Percentiles rank a stretch among this genome's conserved stretches.
Conservation (phyloP, 768 basidiomycete genomes). For the Phylloporus arenicola region DNA sequence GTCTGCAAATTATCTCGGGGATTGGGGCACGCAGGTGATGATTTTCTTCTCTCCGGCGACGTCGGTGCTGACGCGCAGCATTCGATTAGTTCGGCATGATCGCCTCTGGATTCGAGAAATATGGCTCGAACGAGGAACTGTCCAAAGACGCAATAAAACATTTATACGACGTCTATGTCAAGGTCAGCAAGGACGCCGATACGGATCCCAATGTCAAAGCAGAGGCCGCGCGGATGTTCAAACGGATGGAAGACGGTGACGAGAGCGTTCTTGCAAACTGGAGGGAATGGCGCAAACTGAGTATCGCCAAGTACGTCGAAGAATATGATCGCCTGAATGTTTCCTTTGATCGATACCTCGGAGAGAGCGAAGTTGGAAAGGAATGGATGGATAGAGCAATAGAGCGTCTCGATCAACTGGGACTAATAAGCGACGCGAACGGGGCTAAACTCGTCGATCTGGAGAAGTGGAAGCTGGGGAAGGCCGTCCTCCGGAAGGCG, state of each 20-base stretch:
- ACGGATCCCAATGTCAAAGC: slow-evolving; percentile 64
- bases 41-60: too few species aligned
- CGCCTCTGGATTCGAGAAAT: slow-evolving; percentile 86
- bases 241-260: slow-evolving; percentile 92
- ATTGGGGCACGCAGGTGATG: slow-evolving; percentile 94
- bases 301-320: slow-evolving; percentile 81
- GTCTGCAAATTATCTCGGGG: slow-evolving; percentile 91
- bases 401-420: slow-evolving; percentile 59
- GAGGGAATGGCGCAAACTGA: slow-evolving; percentile 88
- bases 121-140: slow-evolving; percentile 80
- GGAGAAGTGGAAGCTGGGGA: slow-evolving; percentile 87
- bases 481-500: slow-evolving; percentile 83
- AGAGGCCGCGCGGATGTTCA: slow-evolving; percentile 84
- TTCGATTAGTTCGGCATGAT: slow-evolving; percentile 71
- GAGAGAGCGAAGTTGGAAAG: slow-evolving; percentile 78
- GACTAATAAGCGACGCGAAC: slow-evolving; percentile 69
- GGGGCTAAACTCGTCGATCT: slow-evolving; percentile 86
- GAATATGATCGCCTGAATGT: slow-evolving; percentile 90
- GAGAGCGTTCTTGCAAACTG: slow-evolving; percentile 79
- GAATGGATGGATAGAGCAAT: slow-evolving; percentile 71
- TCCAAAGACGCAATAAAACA: slow-evolving; percentile 91
- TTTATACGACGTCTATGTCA: slow-evolving; percentile 90
- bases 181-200: slow-evolving; percentile 84
- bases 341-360: slow-evolving; percentile 86
- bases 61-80: not conserved